Conservation (phyloP, 2,329 filamentous ascomycete species). For the Sarocladium strictum region DNA sequence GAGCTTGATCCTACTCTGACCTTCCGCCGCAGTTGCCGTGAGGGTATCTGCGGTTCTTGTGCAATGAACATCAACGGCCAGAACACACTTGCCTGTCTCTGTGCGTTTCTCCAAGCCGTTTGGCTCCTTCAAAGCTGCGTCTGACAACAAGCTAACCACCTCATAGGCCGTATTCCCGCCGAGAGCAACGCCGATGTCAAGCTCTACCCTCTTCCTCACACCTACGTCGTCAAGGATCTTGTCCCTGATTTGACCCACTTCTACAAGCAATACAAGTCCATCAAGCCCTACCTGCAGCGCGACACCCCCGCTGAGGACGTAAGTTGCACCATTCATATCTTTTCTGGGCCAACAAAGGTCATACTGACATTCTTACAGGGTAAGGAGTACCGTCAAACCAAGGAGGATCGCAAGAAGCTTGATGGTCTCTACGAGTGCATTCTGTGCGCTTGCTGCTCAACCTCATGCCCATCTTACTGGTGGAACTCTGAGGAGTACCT, state of each 20-base stretch:
- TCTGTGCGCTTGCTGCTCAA: slow-evolving; percentile 98
- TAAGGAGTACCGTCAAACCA: slow-evolving; percentile 85
- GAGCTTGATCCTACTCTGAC: slow-evolving; percentile 95
- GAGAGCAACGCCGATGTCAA: slow-evolving; percentile 77
- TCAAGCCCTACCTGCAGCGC: slow-evolving; percentile 96
- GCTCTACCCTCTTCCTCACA: slow-evolving; percentile 97
- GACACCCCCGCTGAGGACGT: slow-evolving; percentile 79
- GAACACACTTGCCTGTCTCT: slow-evolving; percentile 95
- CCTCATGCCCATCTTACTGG: slow-evolving; percentile 99
- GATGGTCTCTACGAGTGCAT: slow-evolving; percentile 99
- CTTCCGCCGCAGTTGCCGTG: slow-evolving; percentile 91
- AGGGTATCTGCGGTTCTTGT: slow-evolving; percentile 97
- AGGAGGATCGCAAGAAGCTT: slow-evolving; percentile 90
- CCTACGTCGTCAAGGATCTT: slow-evolving; percentile 98
- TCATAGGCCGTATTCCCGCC: slow-evolving; percentile 81
- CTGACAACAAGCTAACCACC: slow-evolving; percentile 19
- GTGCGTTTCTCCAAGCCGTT: slow-evolving; percentile 52
- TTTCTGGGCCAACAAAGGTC: not conserved
- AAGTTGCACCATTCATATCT: slow-evolving; percentile 32
- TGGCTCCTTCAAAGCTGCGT: not conserved
- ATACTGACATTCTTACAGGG: slow-evolving; percentile 48
- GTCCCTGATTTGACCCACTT: slow-evolving; percentile 97
- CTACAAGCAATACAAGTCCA: slow-evolving; percentile 99
- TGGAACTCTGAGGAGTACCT: slow-evolving; percentile 99
- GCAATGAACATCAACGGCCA: slow-evolving; percentile 99